Conservation (phyloP, 23 red algal species). For the Chondrus crispus region DNA sequence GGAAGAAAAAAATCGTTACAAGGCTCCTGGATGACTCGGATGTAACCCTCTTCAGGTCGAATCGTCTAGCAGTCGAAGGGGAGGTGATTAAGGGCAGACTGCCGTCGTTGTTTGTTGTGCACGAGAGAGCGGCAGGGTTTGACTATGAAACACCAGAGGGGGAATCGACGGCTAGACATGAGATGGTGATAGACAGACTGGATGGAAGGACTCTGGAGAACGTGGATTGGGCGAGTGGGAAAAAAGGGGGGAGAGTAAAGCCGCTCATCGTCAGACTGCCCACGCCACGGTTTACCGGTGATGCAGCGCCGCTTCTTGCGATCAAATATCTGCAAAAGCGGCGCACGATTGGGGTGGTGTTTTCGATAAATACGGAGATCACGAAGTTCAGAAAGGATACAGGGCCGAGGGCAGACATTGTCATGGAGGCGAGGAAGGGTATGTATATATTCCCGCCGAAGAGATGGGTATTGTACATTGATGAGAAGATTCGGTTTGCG, state of each 20-base stretch:
- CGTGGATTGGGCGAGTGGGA: not conserved
- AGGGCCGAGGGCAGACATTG: not conserved
- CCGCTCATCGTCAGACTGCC: not conserved
- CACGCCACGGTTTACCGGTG: not conserved
- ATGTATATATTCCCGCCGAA: not conserved
- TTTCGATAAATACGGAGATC: not conserved
- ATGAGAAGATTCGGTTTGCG: not conserved
- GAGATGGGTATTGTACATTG: not conserved
- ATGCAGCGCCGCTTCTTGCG: not conserved
- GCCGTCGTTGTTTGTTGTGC: not conserved
- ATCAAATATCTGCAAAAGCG: not conserved
- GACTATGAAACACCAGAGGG: not conserved
- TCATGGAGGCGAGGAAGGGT: not conserved
- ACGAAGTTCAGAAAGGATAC: not conserved
- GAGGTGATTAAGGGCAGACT: too few species aligned
- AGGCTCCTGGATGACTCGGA: too few species aligned
- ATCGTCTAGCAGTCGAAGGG: too few species aligned
- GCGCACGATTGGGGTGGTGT: not conserved
- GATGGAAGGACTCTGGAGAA: not conserved
- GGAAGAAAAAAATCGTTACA: too few species aligned
- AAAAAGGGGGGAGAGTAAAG: not conserved
- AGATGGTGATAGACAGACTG: not conserved
- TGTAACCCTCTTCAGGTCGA: too few species aligned
- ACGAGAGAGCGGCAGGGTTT: not conserved
- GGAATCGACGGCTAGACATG: not conserved